These are phyloP conservation scores for Syncephalastrum racemosum DNA, from an alignment of 371 early-diverging fungal genomes.

Conservation along the genomic window DNA sequence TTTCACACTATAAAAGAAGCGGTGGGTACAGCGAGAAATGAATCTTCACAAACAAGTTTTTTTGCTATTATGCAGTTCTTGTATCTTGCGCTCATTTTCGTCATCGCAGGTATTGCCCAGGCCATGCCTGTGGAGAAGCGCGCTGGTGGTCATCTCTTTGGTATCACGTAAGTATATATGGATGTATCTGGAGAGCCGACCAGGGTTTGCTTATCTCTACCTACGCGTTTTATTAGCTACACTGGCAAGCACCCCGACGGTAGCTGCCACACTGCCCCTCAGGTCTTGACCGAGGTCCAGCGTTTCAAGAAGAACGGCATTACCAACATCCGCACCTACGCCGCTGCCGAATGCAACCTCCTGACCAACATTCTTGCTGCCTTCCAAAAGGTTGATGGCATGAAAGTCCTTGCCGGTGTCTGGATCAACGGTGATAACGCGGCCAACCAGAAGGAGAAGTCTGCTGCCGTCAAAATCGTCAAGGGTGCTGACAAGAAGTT, in stretches of 20 bases:
- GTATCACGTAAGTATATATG: conserved; percentile 15
- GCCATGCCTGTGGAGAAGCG: conserved; percentile 28
- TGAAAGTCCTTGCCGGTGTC: conserved; percentile 43
- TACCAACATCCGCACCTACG: conserved; percentile 39
- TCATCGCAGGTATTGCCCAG: conserved; percentile 23
- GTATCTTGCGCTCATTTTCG: conserved; percentile 6
- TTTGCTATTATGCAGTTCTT: conserved; percentile 11
- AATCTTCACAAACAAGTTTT: not conserved
- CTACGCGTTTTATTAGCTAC: conserved; percentile 13
- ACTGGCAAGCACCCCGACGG: conserved; percentile 36
- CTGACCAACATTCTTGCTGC: conserved; percentile 35
- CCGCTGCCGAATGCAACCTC: conserved; percentile 44
- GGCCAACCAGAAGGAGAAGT: conserved; percentile 28
- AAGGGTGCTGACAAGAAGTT: conserved; percentile 12
- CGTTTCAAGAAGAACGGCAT: conserved; percentile 36
- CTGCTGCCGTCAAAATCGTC: conserved; percentile 12
- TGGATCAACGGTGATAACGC: conserved; percentile 38
- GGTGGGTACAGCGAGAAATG: too few relatives aligned
- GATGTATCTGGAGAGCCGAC: not conserved
- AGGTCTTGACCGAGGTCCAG: conserved; percentile 24
- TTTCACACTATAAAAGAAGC: too few relatives aligned
- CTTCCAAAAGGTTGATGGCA: conserved; percentile 28
- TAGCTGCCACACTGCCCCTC: conserved; percentile 26
- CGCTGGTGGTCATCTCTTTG: conserved; percentile 17
- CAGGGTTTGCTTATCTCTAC: not conserved